Conservation (phyloP, 2,329 filamentous ascomycete genomes). For the Microdochium paspali region DNA sequence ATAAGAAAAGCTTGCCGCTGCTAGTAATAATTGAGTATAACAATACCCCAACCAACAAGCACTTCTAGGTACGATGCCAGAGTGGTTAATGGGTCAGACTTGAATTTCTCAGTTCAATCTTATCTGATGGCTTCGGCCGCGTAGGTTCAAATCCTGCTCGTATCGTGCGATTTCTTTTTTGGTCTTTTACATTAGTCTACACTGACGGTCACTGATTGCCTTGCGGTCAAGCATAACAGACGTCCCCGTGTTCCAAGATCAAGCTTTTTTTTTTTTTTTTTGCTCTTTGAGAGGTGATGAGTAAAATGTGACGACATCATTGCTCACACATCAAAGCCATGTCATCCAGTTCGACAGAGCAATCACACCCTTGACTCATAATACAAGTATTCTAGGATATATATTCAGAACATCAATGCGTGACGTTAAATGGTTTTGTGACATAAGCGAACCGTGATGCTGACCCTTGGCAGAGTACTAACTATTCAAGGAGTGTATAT, state of each 20-base stretch:
- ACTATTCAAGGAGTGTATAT: too few relatives aligned
- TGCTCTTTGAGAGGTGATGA: too few relatives aligned
- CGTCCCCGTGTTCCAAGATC: background rate
- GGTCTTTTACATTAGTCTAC: background rate
- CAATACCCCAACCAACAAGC: background rate
- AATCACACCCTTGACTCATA: too few relatives aligned
- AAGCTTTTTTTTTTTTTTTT: background rate
- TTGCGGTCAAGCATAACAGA: background rate
- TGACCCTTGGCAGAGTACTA: too few relatives aligned
- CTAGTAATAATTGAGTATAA: background rate
- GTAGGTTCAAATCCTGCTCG: conserved; percentile 20
- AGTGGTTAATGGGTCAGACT: conserved; percentile 21
- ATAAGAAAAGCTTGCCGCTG: too few relatives aligned
- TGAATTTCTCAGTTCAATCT: conserved; percentile 13
- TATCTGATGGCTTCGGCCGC: conserved; percentile 19
- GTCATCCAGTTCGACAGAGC: too few relatives aligned
- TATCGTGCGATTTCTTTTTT: conserved; percentile 8
- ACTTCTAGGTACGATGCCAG: conserved; percentile 14
- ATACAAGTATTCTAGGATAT: too few relatives aligned
- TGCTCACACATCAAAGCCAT: too few relatives aligned
- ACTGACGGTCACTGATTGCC: background rate
- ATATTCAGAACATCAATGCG: too few relatives aligned
- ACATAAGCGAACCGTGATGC: too few relatives aligned
- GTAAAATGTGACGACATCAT: too few relatives aligned
- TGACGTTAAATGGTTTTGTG: too few relatives aligned